Percentiles rank a stretch among this genome's conserved stretches.
Conservation (phyloP, 768 basidiomycete genomes). For the Pleurotus giganteus region DNA sequence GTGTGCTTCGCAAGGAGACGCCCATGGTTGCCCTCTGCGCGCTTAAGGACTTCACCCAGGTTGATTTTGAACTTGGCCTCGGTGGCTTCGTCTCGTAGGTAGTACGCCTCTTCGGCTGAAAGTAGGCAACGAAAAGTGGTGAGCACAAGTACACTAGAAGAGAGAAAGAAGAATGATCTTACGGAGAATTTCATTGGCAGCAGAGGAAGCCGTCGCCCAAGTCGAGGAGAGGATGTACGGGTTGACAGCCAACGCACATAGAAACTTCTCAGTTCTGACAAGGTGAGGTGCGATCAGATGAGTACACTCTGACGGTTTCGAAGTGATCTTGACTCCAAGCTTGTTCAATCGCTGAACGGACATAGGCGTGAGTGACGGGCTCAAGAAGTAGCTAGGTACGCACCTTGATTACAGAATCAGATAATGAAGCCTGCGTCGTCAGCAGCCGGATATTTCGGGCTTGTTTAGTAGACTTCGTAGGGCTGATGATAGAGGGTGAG, state of each 20-base stretch:
- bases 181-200: conserved; percentile 62
- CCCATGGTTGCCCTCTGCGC: conserved; percentile 51
- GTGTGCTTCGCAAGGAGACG: conserved; percentile 61
- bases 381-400: conserved; percentile 15
- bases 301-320: conserved; percentile 66
- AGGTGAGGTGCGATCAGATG: conserved; percentile 72
- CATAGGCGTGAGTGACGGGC: neutral
- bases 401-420: conserved; percentile 60
- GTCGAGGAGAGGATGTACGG: conserved; percentile 61
- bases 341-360: conserved; percentile 50
- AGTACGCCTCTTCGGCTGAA: conserved; percentile 62
- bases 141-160: neutral
- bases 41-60: conserved; percentile 54
- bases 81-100: conserved; percentile 55
- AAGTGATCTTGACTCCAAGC: conserved; percentile 65
- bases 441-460: conserved; percentile 44
- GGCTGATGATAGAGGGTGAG: neutral
- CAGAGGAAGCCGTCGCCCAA: conserved; percentile 67
- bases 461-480: neutral
- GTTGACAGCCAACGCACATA: conserved; percentile 66
- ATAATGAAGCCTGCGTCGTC: conserved; percentile 64
- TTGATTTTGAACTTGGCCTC: conserved; percentile 70
- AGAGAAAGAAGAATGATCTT: conserved; percentile 23
- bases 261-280: conserved; percentile 85
- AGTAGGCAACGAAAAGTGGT: conserved; percentile 2